phyloP scores from a whole-genome alignment of 805 yeast genomes.

The Ogataea ramenticola region DNA sequence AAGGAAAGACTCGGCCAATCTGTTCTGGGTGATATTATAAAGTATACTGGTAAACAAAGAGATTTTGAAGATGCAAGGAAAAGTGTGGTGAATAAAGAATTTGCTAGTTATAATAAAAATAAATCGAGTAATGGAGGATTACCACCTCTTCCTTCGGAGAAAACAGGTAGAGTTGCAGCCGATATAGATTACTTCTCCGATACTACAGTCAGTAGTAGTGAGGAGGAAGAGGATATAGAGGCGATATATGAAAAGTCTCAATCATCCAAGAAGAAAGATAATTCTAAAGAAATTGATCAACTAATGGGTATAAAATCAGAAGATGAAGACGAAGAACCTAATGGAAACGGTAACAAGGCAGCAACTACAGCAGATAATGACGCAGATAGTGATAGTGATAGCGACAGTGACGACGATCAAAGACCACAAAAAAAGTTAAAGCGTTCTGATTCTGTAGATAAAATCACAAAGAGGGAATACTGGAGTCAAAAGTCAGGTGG shows the following conservation, averaged over 20 bases:
- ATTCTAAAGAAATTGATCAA: conserved; percentile 11
- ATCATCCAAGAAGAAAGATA: conserved; percentile 2
- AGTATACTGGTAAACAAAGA: conserved; percentile 64
- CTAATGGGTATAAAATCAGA: conserved; percentile 18
- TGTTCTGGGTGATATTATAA: conserved; percentile 73
- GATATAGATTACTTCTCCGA: conserved; percentile 38
- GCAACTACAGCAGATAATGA: conserved; percentile 16
- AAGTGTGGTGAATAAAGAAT: conserved; percentile 56
- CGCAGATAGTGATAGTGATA: conserved; percentile 18
- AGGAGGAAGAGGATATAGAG: conserved; percentile 17
- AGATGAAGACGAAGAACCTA: conserved; percentile 7
- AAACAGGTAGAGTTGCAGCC: conserved; percentile 28
- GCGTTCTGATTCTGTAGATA: conserved; percentile 4
- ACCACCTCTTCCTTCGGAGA: conserved; percentile 29
- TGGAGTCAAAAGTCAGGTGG: conserved; percentile 32
- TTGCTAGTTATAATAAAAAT: conserved; percentile 19
- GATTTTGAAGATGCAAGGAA: conserved; percentile 72
- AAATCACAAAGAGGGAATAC: conserved; percentile 22
- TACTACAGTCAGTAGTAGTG: conserved; percentile 24
- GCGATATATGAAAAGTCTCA: conserved; percentile 15
- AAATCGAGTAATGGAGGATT: conserved; percentile 9
- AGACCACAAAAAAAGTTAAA: conserved; percentile 1
- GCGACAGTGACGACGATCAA: conserved; percentile 4
- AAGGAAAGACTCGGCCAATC: conserved; percentile 63
- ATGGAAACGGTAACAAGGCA: background rate